A percentile compares a stretch with the other conserved stretches of the same genome.
These are phyloP conservation scores for Lodderomyces pseudojiufengensis DNA, from an alignment of 1,139 yeast genomes.

Conservation along the genomic window DNA sequence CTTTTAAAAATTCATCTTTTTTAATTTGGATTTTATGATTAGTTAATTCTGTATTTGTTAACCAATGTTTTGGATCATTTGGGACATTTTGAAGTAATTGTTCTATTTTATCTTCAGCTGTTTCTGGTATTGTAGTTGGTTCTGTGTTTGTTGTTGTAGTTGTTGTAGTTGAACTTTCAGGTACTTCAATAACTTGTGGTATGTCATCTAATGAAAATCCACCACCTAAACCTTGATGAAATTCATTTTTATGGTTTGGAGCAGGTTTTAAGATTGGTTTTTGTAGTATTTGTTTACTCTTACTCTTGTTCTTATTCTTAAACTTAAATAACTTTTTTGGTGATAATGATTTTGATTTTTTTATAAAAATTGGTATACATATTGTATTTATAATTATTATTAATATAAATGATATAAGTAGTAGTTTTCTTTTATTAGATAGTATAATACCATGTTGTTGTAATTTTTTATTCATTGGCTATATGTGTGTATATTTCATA, in stretches of 20 bases:
- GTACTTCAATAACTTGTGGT: constrained; percentile 4
- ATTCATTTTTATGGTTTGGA: constrained; percentile 6
- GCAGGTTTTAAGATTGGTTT: constrained; percentile 2
- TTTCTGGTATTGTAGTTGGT: constrained; percentile 16
- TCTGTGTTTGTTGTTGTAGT: constrained; percentile 2
- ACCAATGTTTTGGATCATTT: constrained; percentile 23
- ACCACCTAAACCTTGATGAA: constrained; percentile 5
- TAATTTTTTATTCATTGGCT: no score
- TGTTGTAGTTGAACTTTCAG: background rate
- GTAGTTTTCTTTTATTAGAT: no score
- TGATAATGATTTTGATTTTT: no score
- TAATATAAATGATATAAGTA: no score
- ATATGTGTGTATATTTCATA: no score
- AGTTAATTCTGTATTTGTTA: constrained; percentile 27
- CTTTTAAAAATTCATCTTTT: constrained; percentile 19
- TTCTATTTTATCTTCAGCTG: constrained; percentile 17
- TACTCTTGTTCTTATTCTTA: no score
- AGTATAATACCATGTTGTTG: no score
- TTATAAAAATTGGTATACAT: no score
- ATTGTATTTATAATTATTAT: no score
- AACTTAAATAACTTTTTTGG: no score
- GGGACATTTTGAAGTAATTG: constrained; percentile 18
- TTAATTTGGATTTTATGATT: constrained; percentile 21
- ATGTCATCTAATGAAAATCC: constrained; percentile 5
- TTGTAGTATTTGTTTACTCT: no score